phyloP scores from a whole-genome alignment of 179 eudicot species.

The Beta macrorhiza region DNA sequence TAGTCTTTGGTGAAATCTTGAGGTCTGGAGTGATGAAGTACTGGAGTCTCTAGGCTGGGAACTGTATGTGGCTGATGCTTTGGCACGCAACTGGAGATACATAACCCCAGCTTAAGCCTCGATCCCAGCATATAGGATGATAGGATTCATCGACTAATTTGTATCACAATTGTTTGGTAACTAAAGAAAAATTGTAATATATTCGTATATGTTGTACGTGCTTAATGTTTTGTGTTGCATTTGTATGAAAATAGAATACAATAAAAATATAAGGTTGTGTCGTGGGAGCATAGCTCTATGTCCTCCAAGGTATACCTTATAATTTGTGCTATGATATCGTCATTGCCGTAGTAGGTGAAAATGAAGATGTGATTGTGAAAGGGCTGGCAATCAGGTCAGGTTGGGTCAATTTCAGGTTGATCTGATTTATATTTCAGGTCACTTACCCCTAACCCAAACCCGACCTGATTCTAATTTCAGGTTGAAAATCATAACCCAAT shows the following conservation, averaged over 20 bases:
- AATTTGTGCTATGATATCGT: too few species aligned
- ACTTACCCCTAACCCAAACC: too few species aligned
- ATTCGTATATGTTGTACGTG: slow-evolving; percentile 9
- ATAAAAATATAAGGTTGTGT: neutral
- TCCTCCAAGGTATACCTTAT: too few species aligned
- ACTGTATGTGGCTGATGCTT: slow-evolving; percentile 14
- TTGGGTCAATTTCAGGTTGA: too few species aligned
- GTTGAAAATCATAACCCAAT: too few species aligned
- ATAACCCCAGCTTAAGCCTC: neutral
- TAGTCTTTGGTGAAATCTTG: slow-evolving; percentile 2
- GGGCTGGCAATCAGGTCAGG: too few species aligned
- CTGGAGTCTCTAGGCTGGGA: neutral
- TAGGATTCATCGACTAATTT: neutral
- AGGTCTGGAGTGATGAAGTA: slow-evolving; percentile 12
- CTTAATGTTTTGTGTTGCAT: neutral
- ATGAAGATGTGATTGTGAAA: too few species aligned
- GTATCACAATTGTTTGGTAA: slow-evolving; percentile 18
- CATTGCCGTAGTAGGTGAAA: too few species aligned
- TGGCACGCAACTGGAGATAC: neutral
- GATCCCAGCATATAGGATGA: neutral
- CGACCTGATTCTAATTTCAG: too few species aligned
- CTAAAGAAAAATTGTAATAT: slow-evolving; percentile 22
- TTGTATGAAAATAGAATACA: neutral
- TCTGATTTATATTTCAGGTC: too few species aligned
- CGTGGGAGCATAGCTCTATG: too few species aligned